phyloP scores from a whole-genome alignment of 768 basidiomycete genomes.

The Candolleomyces efflorescens region DNA sequence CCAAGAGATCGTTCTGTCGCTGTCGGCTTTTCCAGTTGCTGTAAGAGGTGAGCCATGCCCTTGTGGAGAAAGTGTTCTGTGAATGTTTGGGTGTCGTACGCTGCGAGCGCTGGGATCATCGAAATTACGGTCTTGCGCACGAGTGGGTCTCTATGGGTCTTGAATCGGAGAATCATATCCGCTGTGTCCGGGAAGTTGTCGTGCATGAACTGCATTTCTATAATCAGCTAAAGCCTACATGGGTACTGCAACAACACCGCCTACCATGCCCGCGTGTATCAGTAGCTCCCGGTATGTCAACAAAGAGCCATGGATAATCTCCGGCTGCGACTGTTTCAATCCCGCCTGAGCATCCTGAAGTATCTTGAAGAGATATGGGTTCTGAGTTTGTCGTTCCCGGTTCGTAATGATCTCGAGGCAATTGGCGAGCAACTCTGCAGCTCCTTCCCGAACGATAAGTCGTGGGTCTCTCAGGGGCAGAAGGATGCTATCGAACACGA shows the following conservation, averaged over 20 bases:
- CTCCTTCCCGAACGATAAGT: conserved; percentile 87
- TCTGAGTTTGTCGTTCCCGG: conserved; percentile 64
- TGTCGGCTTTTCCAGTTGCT: conserved; percentile 81
- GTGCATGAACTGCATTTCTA: conserved; percentile 69
- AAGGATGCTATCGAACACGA: conserved; percentile 91
- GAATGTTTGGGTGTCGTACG: conserved; percentile 92
- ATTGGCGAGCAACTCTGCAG: conserved; percentile 88
- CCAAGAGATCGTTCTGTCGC: conserved; percentile 87
- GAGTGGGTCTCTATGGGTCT: conserved; percentile 78
- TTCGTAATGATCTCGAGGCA: conserved; percentile 84
- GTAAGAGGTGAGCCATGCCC: conserved; percentile 88
- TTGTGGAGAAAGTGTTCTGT: conserved; percentile 88
- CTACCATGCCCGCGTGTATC: conserved; percentile 90
- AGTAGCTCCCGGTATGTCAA: conserved; percentile 89
- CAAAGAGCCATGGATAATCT: conserved; percentile 89
- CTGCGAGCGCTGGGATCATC: conserved; percentile 90
- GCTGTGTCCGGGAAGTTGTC: conserved; percentile 84
- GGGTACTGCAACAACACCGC: conserved; percentile 21
- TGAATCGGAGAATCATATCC: conserved; percentile 87
- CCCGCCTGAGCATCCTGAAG: conserved; percentile 84
- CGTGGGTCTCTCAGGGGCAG: conserved; percentile 85
- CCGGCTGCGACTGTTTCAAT: conserved; percentile 73
- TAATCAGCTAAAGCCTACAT: not conserved
- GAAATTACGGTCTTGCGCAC: conserved; percentile 95
- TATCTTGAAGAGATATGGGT: conserved; percentile 72